These are phyloP conservation scores for Ascochyta viciae-villosae DNA, from an alignment of 2,329 filamentous ascomycete species.

Conservation along the genomic window DNA sequence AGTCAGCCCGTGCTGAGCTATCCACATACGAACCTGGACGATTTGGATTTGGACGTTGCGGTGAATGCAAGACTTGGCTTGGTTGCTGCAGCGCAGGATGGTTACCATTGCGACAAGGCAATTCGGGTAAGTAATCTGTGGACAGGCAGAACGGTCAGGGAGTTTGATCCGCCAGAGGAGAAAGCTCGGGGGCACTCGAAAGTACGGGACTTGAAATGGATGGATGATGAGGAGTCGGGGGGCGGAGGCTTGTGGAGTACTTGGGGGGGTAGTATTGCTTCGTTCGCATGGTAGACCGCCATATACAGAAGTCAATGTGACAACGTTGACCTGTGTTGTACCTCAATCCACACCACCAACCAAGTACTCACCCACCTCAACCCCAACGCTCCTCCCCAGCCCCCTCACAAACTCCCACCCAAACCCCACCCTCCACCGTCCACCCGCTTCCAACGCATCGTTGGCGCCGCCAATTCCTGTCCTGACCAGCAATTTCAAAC, in stretches of 20 bases:
- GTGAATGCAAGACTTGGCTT: slow-evolving; percentile 40
- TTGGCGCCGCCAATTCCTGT: slow-evolving; percentile 64
- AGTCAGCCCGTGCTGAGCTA: slow-evolving; percentile 41
- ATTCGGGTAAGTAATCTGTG: slow-evolving; percentile 43
- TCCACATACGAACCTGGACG: slow-evolving; percentile 35
- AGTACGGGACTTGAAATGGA: slow-evolving; percentile 39
- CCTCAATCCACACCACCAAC: slow-evolving; percentile 44
- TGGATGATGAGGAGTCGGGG: slow-evolving; percentile 30
- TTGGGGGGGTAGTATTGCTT: slow-evolving; percentile 29
- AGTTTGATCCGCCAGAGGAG: slow-evolving; percentile 19
- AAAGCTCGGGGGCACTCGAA: not conserved
- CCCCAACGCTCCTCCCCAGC: slow-evolving; percentile 74
- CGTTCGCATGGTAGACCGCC: slow-evolving; percentile 24
- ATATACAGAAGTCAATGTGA: not conserved
- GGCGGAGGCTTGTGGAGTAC: slow-evolving; percentile 32
- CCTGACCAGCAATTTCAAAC: slow-evolving; percentile 69
- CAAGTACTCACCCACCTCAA: slow-evolving; percentile 76
- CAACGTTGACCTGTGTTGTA: too few relatives aligned
- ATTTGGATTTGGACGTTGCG: slow-evolving; percentile 37
- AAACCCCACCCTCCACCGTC: slow-evolving; percentile 79
- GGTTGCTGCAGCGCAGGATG: slow-evolving; percentile 42
- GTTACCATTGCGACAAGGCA: slow-evolving; percentile 14
- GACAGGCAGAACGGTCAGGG: slow-evolving; percentile 38
- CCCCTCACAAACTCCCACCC: slow-evolving; percentile 77
- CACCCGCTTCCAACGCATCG: slow-evolving; percentile 72